Conservation (phyloP, 108 stramenopile species). For the Cyclotella sp. region DNA sequence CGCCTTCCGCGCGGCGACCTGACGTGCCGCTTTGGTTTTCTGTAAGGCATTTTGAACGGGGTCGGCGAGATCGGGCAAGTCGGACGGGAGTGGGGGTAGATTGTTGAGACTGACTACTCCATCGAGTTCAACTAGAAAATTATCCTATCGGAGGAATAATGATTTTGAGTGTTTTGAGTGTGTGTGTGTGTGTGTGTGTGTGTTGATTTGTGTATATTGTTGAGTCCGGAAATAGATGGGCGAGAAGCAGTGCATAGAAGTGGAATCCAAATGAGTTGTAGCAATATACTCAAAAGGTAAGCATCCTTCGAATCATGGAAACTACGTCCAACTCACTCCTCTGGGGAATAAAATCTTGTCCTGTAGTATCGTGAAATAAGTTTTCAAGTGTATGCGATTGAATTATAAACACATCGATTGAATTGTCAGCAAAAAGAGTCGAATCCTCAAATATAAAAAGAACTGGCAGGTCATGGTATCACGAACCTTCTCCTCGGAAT, state of each 20-base stretch:
- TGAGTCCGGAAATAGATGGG: too few relatives aligned
- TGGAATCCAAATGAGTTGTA: too few relatives aligned
- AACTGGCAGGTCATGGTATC: background rate
- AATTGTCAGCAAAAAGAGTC: too few relatives aligned
- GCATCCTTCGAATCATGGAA: background rate
- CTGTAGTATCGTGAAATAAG: background rate
- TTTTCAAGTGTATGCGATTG: too few relatives aligned
- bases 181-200: too few relatives aligned
- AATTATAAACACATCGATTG: too few relatives aligned
- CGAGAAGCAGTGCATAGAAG: too few relatives aligned
- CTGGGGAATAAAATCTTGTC: constrained; percentile 71
- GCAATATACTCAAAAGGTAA: background rate
- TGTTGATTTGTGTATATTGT: too few relatives aligned
- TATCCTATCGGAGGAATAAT: constrained; percentile 27
- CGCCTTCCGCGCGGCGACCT: background rate
- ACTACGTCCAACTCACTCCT: constrained; percentile 34
- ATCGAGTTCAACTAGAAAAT: constrained; percentile 85
- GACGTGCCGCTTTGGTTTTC: constrained; percentile 1
- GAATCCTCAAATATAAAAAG: background rate
- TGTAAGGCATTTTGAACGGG: background rate
- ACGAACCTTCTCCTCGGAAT: constrained; percentile 78
- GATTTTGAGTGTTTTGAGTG: too few relatives aligned
- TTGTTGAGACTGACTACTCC: constrained; percentile 59
- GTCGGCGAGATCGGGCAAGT: background rate
- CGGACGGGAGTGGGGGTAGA: constrained; percentile 9